Conservation (phyloP, 352 stramenopile genomes). For the Sclerospora graminicola region DNA sequence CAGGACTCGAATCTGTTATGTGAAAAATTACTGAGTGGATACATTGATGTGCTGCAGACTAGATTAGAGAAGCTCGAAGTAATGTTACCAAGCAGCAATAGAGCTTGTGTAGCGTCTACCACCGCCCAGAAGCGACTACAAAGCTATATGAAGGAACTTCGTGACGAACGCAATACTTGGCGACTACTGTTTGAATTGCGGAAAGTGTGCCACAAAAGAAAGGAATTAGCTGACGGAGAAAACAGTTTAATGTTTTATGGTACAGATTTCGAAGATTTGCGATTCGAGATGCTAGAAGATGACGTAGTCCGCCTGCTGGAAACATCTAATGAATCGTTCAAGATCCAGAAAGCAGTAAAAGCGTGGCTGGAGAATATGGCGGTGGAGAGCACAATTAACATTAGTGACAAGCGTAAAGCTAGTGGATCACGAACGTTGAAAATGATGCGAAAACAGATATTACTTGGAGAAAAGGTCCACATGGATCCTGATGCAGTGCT, state of each 20-base stretch:
- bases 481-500: constrained; percentile 69
- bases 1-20: constrained; percentile 63
- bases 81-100: constrained; percentile 10
- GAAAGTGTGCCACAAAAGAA: constrained; percentile 35
- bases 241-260: constrained; percentile 33
- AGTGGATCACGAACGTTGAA: constrained; percentile 49
- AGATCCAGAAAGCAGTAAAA: constrained; percentile 63
- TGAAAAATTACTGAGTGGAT: constrained; percentile 60
- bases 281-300: constrained; percentile 73
- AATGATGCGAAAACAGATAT: constrained; percentile 42
- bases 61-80: constrained; percentile 46
- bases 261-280: constrained; percentile 28
- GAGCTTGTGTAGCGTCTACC: constrained; percentile 7
- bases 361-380: constrained; percentile 77
- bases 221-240: constrained; percentile 18
- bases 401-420: constrained; percentile 45
- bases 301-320: constrained; percentile 59
- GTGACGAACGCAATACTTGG: constrained; percentile 81
- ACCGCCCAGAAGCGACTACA: constrained; percentile 28
- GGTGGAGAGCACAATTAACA: constrained; percentile 46
- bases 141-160: constrained; percentile 46
- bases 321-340: constrained; percentile 47
- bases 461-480: constrained; percentile 20
- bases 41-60: constrained; percentile 68
- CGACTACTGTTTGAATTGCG: constrained; percentile 62